These are phyloP conservation scores for Pichia sp. DNA, from an alignment of 1,139 yeast genomes.

Conservation along the genomic window DNA sequence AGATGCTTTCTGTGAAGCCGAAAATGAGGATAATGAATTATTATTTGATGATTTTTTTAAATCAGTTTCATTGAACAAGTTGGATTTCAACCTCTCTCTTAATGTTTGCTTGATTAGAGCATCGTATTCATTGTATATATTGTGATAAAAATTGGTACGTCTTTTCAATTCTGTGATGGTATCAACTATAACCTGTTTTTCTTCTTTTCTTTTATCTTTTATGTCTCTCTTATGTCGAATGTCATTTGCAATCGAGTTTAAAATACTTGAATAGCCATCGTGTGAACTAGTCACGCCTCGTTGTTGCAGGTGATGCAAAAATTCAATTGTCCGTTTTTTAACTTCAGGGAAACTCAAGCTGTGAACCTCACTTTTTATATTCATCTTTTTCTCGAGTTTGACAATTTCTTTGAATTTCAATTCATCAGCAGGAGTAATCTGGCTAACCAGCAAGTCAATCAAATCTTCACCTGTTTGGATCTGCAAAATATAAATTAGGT, in stretches of 20 bases:
- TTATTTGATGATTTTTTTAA: background rate
- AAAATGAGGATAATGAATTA: no score
- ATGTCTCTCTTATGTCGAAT: conserved; percentile 73
- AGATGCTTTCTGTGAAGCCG: background rate
- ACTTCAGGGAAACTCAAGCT: conserved; percentile 55
- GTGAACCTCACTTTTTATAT: conserved; percentile 28
- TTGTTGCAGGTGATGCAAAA: conserved; percentile 66
- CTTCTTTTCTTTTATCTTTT: conserved; percentile 52
- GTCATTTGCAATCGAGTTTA: conserved; percentile 80
- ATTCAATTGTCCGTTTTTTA: conserved; percentile 69
- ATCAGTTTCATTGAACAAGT: background rate
- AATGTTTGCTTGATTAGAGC: conserved; percentile 50
- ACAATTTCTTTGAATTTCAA: conserved; percentile 49
- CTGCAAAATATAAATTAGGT: conserved; percentile 69
- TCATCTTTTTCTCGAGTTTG: conserved; percentile 32
- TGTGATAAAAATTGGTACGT: conserved; percentile 53
- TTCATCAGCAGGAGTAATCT: conserved; percentile 65
- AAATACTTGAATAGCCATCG: conserved; percentile 67
- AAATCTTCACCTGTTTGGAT: conserved; percentile 72
- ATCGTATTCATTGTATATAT: conserved; percentile 59
- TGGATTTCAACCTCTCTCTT: conserved; percentile 28
- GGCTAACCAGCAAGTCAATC: conserved; percentile 65
- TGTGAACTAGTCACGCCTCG: conserved; percentile 58
- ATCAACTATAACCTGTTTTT: conserved; percentile 49
- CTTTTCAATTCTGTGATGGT: conserved; percentile 54